A percentile compares a stretch with the other conserved stretches of the same genome.
Evolutionary conservation across 257 asterid species (phyloP).

Genomic region (Thymus mandschuricus): DNA sequence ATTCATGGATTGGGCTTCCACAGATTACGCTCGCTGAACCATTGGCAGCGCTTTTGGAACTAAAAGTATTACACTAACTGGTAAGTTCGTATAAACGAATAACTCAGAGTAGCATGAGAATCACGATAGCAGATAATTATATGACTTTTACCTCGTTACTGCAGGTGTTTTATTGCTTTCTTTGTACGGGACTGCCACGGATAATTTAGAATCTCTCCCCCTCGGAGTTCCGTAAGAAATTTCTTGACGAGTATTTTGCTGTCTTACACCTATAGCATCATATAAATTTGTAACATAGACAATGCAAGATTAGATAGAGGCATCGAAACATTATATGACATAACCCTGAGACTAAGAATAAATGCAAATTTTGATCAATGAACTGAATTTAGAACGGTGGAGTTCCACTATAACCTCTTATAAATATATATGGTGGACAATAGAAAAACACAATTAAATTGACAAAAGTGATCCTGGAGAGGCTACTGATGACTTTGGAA

Average conservation of each 20-base stretch:
- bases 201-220: constrained; percentile 36
- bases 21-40: neutral
- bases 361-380: neutral
- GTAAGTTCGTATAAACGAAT: constrained; percentile 19
- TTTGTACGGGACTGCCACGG: constrained; percentile 35
- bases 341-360: neutral
- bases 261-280: constrained; percentile 46
- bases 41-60: constrained; percentile 31
- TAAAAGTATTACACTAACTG: constrained; percentile 29
- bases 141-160: constrained; percentile 35
- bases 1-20: constrained; percentile 36
- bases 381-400: neutral
- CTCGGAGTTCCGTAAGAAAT: constrained; percentile 33
- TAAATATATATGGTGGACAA: too few relatives aligned
- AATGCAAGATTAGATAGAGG: constrained; percentile 2
- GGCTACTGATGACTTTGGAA: neutral
- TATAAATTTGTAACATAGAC: constrained; percentile 22
- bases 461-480: too few relatives aligned
- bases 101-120: neutral
- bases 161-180: constrained; percentile 26
- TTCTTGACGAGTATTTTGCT: constrained; percentile 30
- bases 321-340: neutral
- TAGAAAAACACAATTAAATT: too few relatives aligned
- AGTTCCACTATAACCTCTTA: neutral
- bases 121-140: neutral